Evolutionary conservation across 2,329 filamentous ascomycete species (phyloP).

Genomic region (Monosporascus sp.): DNA sequence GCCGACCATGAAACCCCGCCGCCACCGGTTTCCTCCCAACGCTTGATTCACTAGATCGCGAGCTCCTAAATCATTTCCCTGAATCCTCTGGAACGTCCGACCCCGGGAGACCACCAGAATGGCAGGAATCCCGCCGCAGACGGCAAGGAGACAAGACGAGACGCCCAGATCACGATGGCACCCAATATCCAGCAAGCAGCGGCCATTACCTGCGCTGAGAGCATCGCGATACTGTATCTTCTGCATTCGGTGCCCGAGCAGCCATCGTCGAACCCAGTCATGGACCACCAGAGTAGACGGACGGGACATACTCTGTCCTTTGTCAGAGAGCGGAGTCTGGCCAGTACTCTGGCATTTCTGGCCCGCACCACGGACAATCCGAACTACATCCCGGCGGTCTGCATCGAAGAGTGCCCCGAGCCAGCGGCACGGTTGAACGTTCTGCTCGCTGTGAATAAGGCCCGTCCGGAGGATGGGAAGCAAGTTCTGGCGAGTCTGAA

Average conservation of each 20-base stretch:
- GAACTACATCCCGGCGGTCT: slow-evolving; percentile 29
- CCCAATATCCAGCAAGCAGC: background rate
- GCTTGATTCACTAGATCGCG: background rate
- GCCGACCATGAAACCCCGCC: too few species aligned
- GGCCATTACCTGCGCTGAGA: slow-evolving; percentile 19
- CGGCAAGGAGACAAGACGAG: too few species aligned
- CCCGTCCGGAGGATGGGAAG: slow-evolving; percentile 7
- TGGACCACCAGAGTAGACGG: slow-evolving; percentile 1
- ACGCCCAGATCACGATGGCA: slow-evolving; percentile 1
- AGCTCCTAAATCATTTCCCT: background rate
- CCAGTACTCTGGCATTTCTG: slow-evolving; percentile 27
- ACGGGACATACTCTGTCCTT: slow-evolving; percentile 24
- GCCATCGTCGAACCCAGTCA: slow-evolving; percentile 10
- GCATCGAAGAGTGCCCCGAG: slow-evolving; percentile 19
- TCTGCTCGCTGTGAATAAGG: slow-evolving; percentile 28
- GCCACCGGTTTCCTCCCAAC: background rate
- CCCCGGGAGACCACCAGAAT: too few species aligned
- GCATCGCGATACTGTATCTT: slow-evolving; percentile 20
- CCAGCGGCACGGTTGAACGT: slow-evolving; percentile 15
- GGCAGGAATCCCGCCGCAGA: too few species aligned
- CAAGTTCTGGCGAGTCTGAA: slow-evolving; percentile 11
- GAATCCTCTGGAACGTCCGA: too few species aligned
- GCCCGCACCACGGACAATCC: slow-evolving; percentile 21
- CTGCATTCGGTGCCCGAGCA: slow-evolving; percentile 19
- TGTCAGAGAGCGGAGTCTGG: slow-evolving; percentile 24